phyloP scores from a whole-genome alignment of 2,329 filamentous ascomycete genomes.

The Calonectria pauciramosa region DNA sequence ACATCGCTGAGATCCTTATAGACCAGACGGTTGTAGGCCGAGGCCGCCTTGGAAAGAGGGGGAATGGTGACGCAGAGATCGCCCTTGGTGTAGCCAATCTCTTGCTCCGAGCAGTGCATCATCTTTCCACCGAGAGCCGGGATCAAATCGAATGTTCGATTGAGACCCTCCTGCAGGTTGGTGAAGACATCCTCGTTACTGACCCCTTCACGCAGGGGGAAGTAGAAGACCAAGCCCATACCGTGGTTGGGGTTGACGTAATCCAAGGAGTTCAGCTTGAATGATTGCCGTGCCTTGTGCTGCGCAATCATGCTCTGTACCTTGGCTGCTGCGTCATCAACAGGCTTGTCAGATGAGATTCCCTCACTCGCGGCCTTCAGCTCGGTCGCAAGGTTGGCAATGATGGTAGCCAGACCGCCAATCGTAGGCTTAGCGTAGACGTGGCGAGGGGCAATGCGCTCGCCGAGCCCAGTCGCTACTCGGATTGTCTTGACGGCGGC shows the following conservation, averaged over 20 bases:
- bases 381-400: slow-evolving; percentile 37
- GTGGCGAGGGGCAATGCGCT: slow-evolving; percentile 49
- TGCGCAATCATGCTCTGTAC: slow-evolving; percentile 33
- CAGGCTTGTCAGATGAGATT: background rate
- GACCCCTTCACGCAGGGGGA: slow-evolving; percentile 46
- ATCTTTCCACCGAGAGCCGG: slow-evolving; percentile 54
- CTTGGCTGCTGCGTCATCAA: slow-evolving; percentile 53
- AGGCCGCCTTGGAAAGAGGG: slow-evolving; percentile 22
- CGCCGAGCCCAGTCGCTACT: slow-evolving; percentile 45
- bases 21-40: slow-evolving; percentile 19
- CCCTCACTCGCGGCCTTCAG: background rate
- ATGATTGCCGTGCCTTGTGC: slow-evolving; percentile 47
- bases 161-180: slow-evolving; percentile 51
- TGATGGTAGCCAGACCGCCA: slow-evolving; percentile 40
- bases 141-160: slow-evolving; percentile 51
- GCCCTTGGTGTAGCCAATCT: slow-evolving; percentile 42
- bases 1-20: slow-evolving; percentile 46
- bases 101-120: slow-evolving; percentile 45
- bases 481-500: slow-evolving; percentile 49
- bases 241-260: slow-evolving; percentile 49
- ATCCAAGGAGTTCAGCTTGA: slow-evolving; percentile 49
- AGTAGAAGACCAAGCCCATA: slow-evolving; percentile 51
- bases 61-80: slow-evolving; percentile 41
- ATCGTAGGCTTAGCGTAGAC: slow-evolving; percentile 51
- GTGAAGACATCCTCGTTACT: slow-evolving; percentile 48